Base-by-base conservation (phyloP, 148 eudicot genomes). In the Euryodendron excelsum region DNA sequence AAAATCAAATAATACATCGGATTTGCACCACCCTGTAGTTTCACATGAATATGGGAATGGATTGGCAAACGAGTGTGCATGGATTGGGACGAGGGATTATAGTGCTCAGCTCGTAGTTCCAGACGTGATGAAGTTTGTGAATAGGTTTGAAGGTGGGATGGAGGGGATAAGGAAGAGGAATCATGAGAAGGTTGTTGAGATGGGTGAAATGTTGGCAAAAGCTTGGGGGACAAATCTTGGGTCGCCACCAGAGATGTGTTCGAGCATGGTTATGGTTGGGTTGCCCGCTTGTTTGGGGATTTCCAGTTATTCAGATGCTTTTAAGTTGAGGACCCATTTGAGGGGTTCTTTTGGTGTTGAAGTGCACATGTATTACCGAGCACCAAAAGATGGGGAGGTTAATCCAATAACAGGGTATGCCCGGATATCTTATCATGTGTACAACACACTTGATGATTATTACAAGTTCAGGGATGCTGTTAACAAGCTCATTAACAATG, bases 61-160 rank as follows among this genome's bases (percentile, higher is more conserved):
- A 3, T 79, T 92, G 69, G 91, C 98, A 0, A 88, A 88, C 0
- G 97, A 92, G 84, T 92, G 98, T 50, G 85, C 93, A 0, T 94
- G 98, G 98, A 90, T 89, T 62, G 97, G 98, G 45, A 94, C 94
- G 0, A 85, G 98, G 82, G 98, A 94, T 74, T 91, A 91, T 73
- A 94, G 98, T 50, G 83, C 97, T 0, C 98, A 94, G 71, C 79
- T 91, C 15, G 95, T 94, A 0, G 88, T 92, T 3, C 94, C 97
- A 0, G 90, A 91, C 67, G 98, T 86, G 11, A 44, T 93, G 86
- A 91, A 91, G 78, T 95, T 95, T 80, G 73, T 95, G n/a, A 79
- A 82, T 67, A 81, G 94, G 83, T 94, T 94, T 58, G 96, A 92
- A 72, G 98, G 94, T 6, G 98, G 98, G 83, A 81, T 94, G 70